Percentiles rank a stretch among this genome's conserved stretches.
Conservation (phyloP, 257 asterid genomes). For the Solanum appendiculatum region DNA sequence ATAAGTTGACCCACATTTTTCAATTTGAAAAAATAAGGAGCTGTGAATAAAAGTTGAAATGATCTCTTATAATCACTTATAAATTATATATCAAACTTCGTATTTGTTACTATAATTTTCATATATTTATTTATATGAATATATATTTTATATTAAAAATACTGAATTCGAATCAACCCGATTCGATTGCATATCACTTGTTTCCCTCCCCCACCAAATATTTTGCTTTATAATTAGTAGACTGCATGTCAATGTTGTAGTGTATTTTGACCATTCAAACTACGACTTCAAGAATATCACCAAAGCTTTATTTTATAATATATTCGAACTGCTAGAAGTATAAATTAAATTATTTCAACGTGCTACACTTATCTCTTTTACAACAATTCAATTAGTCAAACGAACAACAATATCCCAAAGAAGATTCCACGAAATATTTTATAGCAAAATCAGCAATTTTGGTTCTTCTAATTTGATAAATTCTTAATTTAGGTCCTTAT, state of each 20-base stretch:
- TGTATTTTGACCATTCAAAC: neutral
- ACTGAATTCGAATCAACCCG: rapidly evolving
- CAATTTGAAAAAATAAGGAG: neutral
- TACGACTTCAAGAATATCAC: neutral
- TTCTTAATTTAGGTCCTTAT: neutral
- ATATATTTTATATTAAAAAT: neutral
- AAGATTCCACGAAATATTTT: neutral
- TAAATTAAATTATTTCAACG: neutral
- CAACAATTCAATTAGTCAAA: neutral
- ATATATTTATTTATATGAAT: neutral
- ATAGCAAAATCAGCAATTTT: neutral
- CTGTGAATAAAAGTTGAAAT: neutral
- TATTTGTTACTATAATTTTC: neutral
- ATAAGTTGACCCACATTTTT: neutral
- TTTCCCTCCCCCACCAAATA: too few species aligned
- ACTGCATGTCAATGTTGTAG: neutral
- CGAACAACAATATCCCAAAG: neutral
- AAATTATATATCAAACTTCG: neutral
- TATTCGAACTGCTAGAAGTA: neutral
- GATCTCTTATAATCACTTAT: neutral
- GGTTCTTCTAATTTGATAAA: neutral
- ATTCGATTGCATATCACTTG: rapidly evolving
- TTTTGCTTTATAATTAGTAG: too few species aligned
- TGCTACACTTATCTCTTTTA: neutral
- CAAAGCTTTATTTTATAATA: neutral